Base-by-base conservation (phyloP, 371 early-diverging fungal species). In the Mortierella sp. region DNA sequence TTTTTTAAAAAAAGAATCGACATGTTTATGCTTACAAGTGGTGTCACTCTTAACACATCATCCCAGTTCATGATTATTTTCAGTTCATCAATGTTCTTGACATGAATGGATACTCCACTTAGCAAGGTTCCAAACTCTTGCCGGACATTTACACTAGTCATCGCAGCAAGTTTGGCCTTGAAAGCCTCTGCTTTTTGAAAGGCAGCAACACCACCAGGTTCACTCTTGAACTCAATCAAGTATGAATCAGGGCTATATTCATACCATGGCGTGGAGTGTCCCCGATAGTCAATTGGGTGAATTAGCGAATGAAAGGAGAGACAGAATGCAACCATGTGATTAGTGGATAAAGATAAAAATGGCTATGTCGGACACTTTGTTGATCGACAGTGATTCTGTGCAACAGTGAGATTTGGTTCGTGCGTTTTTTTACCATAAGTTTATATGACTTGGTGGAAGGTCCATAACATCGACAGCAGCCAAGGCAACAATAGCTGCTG, bases 201-300 rank as follows among this genome's bases (percentile, higher is more conserved):
- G 0, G 78, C 78, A 2, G 10, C 19, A 29, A 15, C 34, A 2
- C 47, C 37, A 1, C 66, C 66, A 13, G 78, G 78, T 19, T 45
- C 58, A 13, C 66, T 68, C 43, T 4, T 62, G 40, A 78, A 69
- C 31, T 78, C 78, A 32, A 78, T 62, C 55, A 78, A 32, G 54
- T 78, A 78, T 13, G 70, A 72, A 53, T 69, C 58, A 1, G 69
- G 72, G 26, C 73, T 72, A 62, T 10, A 9, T 34, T 53, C n/a
- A n/a, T n/a, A n/a, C n/a, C n/a, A n/a, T n/a, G n/a, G n/a, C n/a
- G n/a, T n/a, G n/a, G n/a, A n/a, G n/a, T n/a, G n/a, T n/a, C n/a
- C n/a, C n/a, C n/a, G n/a, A n/a, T n/a, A n/a, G n/a, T n/a, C n/a
- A n/a, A n/a, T n/a, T n/a, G n/a, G n/a, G n/a, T n/a, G n/a, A n/a